These are phyloP conservation scores for Candolleomyces aberdarensis DNA, from an alignment of 768 basidiomycete species.

Conservation along the genomic window DNA sequence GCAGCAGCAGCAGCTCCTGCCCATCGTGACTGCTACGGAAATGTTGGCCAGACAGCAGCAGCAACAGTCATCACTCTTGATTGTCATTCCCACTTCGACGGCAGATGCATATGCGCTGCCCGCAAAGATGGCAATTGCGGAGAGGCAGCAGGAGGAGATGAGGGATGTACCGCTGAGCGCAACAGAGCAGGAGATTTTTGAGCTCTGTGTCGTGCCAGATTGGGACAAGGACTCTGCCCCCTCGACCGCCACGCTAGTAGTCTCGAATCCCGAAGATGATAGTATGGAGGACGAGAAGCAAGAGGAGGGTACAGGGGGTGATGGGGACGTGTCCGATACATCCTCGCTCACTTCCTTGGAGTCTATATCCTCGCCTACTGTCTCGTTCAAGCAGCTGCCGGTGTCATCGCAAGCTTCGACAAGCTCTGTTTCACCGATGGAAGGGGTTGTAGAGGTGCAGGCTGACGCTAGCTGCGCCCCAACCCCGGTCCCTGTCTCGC, in stretches of 20 bases:
- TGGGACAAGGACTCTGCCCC: conserved; percentile 37
- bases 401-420: conserved; percentile 3
- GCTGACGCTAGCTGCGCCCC: neutral
- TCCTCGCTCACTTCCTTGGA: conserved; percentile 7
- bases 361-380: conserved; percentile 6
- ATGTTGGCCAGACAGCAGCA: conserved; percentile 3
- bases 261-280: neutral
- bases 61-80: neutral
- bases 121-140: conserved; percentile 1
- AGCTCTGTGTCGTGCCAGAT: conserved; percentile 58
- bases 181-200: conserved; percentile 70
- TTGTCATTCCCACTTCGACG: neutral
- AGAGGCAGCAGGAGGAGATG: conserved; percentile 18
- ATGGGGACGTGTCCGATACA: conserved; percentile 5
- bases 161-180: conserved; percentile 59
- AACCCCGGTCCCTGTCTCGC: neutral
- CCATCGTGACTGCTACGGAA: conserved; percentile 6
- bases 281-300: conserved; percentile 5
- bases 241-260: neutral
- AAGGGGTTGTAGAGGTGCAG: conserved; percentile 4
- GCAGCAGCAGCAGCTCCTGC: neutral
- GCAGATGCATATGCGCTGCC: conserved; percentile 5
- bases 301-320: conserved; percentile 7
- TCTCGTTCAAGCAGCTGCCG: conserved; percentile 3
- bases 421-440: conserved; percentile 3